A percentile compares a stretch with the other conserved stretches of the same genome.
Conservation (phyloP, 106 monocot species). For the Apostasia shenzhenica region DNA sequence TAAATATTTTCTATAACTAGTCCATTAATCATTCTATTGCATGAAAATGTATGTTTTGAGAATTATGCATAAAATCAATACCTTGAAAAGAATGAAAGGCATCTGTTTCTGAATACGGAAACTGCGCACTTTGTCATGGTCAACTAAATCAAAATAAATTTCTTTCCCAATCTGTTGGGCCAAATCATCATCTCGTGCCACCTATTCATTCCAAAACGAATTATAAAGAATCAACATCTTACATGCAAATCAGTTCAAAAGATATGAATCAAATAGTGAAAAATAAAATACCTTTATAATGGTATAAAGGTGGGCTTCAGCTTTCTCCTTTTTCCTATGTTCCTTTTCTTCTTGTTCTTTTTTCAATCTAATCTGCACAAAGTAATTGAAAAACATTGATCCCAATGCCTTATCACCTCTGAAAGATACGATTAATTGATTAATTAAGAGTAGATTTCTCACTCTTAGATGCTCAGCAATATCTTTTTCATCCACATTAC, state of each 20-base stretch:
- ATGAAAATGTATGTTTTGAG: too few species aligned
- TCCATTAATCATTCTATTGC: too few species aligned
- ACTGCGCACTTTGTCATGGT: conserved; percentile 95
- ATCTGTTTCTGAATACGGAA: conserved; percentile 94
- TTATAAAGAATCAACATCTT: neutral
- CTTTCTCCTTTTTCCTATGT: conserved; percentile 97
- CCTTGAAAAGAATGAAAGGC: conserved; percentile 87
- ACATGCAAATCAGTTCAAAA: too few species aligned
- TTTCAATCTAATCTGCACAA: conserved; percentile 81
- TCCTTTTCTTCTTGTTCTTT: conserved; percentile 99
- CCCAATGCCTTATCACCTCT: neutral
- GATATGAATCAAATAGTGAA: too few species aligned
- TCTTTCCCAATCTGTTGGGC: conserved; percentile 81
- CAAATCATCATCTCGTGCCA: conserved; percentile 87
- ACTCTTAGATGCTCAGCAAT: conserved; percentile 96
- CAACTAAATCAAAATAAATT: conserved; percentile 96
- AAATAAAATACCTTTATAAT: conserved; percentile 68
- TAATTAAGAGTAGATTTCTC: neutral
- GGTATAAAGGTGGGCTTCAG: conserved; percentile 97
- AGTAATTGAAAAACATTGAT: neutral
- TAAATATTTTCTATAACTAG: too few species aligned
- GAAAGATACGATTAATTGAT: too few species aligned
- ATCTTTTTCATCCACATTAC: conserved; percentile 98
- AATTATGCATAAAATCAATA: conserved; percentile 14
- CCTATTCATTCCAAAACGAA: conserved; percentile 34